Evolutionary conservation across 805 yeast genomes (phyloP).

Genomic region (Kregervanrija fluxuum): DNA sequence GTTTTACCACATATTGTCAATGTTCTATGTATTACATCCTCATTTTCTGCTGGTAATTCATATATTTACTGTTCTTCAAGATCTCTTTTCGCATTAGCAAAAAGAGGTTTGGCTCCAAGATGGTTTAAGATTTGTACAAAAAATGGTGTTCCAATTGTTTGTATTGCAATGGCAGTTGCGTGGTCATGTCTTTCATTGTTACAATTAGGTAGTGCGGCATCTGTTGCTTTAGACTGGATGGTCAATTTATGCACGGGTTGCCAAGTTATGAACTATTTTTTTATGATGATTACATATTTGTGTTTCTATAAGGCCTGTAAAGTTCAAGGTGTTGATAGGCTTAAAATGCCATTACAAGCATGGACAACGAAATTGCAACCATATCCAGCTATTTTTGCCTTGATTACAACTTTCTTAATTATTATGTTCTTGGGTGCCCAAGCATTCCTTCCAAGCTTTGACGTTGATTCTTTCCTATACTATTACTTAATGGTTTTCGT

Average conservation of each 20-base stretch:
- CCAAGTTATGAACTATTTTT: conserved; percentile 22
- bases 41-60: conserved; percentile 81
- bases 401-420: conserved; percentile 29
- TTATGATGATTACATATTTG: conserved; percentile 43
- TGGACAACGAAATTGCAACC: conserved; percentile 39
- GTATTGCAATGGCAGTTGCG: conserved; percentile 27
- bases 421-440: conserved; percentile 32
- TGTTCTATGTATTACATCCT: conserved; percentile 65
- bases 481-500: conserved; percentile 38
- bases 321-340: conserved; percentile 46
- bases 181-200: conserved; percentile 25
- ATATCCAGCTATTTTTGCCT: conserved; percentile 21
- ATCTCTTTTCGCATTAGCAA: conserved; percentile 61
- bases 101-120: conserved; percentile 67
- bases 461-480: conserved; percentile 34
- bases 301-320: conserved; percentile 57
- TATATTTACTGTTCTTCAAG: conserved; percentile 67
- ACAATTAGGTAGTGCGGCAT: conserved; percentile 29
- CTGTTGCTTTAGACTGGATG: conserved; percentile 26
- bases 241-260: conserved; percentile 25
- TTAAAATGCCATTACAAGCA: conserved; percentile 37
- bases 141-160: conserved; percentile 46
- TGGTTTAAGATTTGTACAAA: conserved; percentile 54
- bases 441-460: conserved; percentile 34
- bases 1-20: conserved; percentile 74